These are phyloP conservation scores for Phlegmacium glaucopus DNA, from an alignment of 768 basidiomycete species.

Conservation along the genomic window DNA sequence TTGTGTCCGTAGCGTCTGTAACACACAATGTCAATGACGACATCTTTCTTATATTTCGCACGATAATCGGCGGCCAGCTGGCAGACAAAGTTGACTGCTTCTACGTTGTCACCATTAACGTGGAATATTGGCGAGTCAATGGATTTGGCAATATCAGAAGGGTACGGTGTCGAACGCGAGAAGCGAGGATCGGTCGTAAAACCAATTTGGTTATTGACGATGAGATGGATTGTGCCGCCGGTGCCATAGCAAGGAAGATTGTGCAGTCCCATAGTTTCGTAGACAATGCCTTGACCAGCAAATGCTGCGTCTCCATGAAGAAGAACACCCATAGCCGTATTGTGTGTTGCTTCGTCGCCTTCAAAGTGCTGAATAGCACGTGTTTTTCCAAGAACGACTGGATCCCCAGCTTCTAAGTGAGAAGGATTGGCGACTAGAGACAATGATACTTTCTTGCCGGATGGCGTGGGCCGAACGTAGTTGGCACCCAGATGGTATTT, in stretches of 20 bases:
- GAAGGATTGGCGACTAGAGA: slow-evolving; percentile 99
- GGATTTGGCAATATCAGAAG: slow-evolving; percentile 96
- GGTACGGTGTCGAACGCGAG: slow-evolving; percentile 95
- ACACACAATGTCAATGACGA: slow-evolving; percentile 97
- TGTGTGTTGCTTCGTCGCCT: slow-evolving; percentile 74
- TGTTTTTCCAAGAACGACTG: slow-evolving; percentile 99
- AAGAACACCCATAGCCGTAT: slow-evolving; percentile 90
- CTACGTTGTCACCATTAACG: slow-evolving; percentile 97
- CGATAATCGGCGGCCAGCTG: slow-evolving; percentile 98
- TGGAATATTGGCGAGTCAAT: slow-evolving; percentile 99
- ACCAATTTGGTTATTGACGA: slow-evolving; percentile 99
- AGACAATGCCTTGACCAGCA: slow-evolving; percentile 96
- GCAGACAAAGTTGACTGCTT: slow-evolving; percentile 98
- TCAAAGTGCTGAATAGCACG: slow-evolving; percentile 95
- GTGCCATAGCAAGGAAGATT: slow-evolving; percentile 94
- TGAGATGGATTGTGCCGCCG: slow-evolving; percentile 96
- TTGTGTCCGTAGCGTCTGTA: slow-evolving; percentile 99
- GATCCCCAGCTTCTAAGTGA: slow-evolving; percentile 95
- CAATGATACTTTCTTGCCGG: slow-evolving; percentile 95
- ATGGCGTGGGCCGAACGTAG: slow-evolving; percentile 96
- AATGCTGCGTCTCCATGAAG: slow-evolving; percentile 99
- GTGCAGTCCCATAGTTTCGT: slow-evolving; percentile 99
- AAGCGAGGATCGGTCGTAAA: slow-evolving; percentile 99
- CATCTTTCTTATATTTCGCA: slow-evolving; percentile 98
- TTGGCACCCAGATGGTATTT: slow-evolving; percentile 99